Base-by-base conservation (phyloP, 805 yeast genomes). In the Cephaloascus albidus region DNA sequence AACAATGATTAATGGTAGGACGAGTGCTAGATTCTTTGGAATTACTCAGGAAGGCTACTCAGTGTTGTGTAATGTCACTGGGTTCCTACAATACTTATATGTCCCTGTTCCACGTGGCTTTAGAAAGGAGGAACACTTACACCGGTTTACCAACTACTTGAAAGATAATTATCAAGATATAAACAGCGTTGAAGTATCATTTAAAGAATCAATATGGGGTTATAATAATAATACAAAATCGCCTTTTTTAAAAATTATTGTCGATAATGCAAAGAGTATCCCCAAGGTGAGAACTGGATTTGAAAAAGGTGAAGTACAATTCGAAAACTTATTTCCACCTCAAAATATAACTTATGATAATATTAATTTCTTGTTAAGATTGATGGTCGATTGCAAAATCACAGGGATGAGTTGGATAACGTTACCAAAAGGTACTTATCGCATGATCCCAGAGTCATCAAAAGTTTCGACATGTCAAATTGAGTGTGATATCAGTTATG, bases 371-470 rank as follows among this genome's bases (percentile, higher is more conserved):
- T 65, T 87, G 28, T 60, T 94, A 43, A 70, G 98, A 50, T 66
- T 89, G 60, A 87, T 93, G 93, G 77, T 93, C 35, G 99, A 93
- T 61, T 81, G 95, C 59, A 77, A 81, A 37, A 86, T 90, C 44
- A 83, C 90, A 1, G 94, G 99, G 32, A 93, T 93, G 98, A 84
- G 94, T 19, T 93, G 99, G 99, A 70, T 94, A 20, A 84, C 96
- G 0, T 69, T 90, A 19, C 97, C 97, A 0, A 74, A 69, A 41
- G 78, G 78, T 0, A 81, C 74, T 47, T 94, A 89, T 57, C 50
- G 54, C 1, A 37, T 78, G 45, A 68, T 77, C 2, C 57, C 65
- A 3, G 46, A 55, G 1, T 44, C 49, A 3, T 49, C 58, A 10
- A 67, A 61, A 44, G 71, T 80, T 6, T 85, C 96, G 0, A 76